Evolutionary conservation across 768 basidiomycete genomes (phyloP).

Genomic region (Austroboletus eburneus): DNA sequence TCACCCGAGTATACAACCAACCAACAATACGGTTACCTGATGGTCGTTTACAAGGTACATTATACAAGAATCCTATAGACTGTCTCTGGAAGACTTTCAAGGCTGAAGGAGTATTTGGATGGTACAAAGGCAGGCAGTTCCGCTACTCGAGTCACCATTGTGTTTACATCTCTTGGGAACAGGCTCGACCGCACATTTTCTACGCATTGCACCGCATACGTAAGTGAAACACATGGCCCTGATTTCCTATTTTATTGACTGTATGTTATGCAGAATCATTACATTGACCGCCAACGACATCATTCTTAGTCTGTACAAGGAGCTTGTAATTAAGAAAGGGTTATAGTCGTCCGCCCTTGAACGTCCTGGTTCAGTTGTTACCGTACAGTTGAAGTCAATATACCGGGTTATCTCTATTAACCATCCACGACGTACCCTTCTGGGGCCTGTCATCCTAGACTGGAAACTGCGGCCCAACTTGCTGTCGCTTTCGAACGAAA

Average conservation of each 20-base stretch:
- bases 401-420: too few species aligned
- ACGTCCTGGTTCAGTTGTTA: too few species aligned
- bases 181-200: conserved; percentile 92
- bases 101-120: conserved; percentile 85
- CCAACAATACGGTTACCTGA: conserved; percentile 68
- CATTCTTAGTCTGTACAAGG: conserved; percentile 66
- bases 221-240: conserved; percentile 33
- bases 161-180: conserved; percentile 1
- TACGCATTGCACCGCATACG: conserved; percentile 92
- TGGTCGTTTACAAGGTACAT: conserved; percentile 65
- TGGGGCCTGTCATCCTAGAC: too few species aligned
- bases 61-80: conserved; percentile 92
- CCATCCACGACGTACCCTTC: too few species aligned
- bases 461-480: too few species aligned
- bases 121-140: conserved; percentile 77
- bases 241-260: background rate
- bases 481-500: too few species aligned
- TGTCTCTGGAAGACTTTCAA: conserved; percentile 96
- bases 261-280: conserved; percentile 55
- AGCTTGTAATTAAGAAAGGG: conserved; percentile 16
- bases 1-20: conserved; percentile 97
- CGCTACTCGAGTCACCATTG: background rate
- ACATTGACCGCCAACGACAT: conserved; percentile 88
- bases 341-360: too few species aligned
- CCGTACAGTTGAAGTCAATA: too few species aligned